Evolutionary conservation across 202 grass and related monocot genomes (phyloP), one percentile per base, ranked within the genome.

Genomic region (Zizania palustris): DNA sequence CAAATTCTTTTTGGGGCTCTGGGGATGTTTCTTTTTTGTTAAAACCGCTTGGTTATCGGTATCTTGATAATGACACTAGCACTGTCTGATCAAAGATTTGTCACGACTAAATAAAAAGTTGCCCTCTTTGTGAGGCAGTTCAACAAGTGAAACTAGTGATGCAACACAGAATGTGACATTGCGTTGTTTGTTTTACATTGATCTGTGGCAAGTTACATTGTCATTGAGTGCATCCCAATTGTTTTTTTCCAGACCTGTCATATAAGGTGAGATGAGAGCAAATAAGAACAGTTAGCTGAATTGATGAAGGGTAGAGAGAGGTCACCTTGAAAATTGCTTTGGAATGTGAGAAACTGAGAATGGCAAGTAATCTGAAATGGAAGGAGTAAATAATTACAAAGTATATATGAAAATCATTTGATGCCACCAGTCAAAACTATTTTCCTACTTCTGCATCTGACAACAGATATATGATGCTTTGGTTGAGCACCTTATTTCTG

Each of bases 401-500:
- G 43, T 45, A 28, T 57, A n/a, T n/a, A 66, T 54, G 3, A 67
- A 71, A 55, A 5, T 74, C 45, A 63, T 21, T 22, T 75, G 71
- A n/a, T 80, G 37, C 15, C 20, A 85, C 22, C 75, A 80, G 40
- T 11, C 13, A 75, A n/a, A n/a, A 63, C 19, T 28, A 54, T 7
- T 55, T 55, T 63, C 3, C 22, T 34, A 6, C 33, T 57, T 38
- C 41, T 67, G 6, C 41, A 50, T 15, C n/a, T n/a, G n/a, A n/a
- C n/a, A n/a, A n/a, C 33, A 94, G 81, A 80, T 88, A 14, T 98
- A 98, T 80, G 91, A 92, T 37, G 14, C 85, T 77, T 90, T 98
- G 75, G 83, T 85, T 43, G 76, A 90, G 71, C 87, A 72, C 64
- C 89, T 98, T 90, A 20, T 88, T 92, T 95, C 89, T 60, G 77